Percentiles rank a stretch among this genome's conserved stretches.
Evolutionary conservation across 441 rosid species (phyloP).

Genomic region (Brassica hybrid): DNA sequence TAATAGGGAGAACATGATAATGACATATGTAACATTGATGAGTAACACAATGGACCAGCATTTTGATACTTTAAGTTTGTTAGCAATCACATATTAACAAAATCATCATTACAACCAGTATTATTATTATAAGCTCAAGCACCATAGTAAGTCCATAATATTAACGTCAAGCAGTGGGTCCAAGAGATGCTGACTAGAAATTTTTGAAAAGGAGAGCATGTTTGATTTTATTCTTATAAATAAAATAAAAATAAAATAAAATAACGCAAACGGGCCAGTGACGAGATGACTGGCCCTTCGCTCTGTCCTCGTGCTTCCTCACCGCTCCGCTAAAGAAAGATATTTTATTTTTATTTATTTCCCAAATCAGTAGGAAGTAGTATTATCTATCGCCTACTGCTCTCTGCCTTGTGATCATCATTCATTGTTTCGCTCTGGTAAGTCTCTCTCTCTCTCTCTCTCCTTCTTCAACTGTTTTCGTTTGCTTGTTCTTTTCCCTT

Average conservation of each 20-base stretch:
- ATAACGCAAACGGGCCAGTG: neutral
- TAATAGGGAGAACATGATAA: neutral
- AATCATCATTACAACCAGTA: neutral
- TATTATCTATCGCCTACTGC: neutral
- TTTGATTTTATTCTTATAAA: neutral
- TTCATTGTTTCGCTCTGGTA: conserved; percentile 21
- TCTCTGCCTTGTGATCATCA: conserved; percentile 33
- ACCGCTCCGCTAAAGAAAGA: conserved; percentile 37
- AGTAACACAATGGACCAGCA: conserved; percentile 6
- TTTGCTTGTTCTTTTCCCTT: too few relatives aligned
- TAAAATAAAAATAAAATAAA: neutral
- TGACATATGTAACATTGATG: neutral
- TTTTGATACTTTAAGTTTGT: neutral
- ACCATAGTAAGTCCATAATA: neutral
- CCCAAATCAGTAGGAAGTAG: conserved; percentile 4
- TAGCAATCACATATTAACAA: neutral
- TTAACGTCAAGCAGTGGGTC: conserved; percentile 1
- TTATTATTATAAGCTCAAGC: neutral
- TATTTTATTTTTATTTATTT: neutral
- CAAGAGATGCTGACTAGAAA: neutral
- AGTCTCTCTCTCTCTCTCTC: too few relatives aligned
- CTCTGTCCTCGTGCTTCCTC: conserved; percentile 42
- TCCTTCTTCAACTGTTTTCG: too few relatives aligned
- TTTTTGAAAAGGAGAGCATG: neutral
- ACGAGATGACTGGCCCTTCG: conserved; percentile 2